phyloP scores from a whole-genome alignment of 225 moss, liverwort and hornwort species.

The Neckera pumila region DNA sequence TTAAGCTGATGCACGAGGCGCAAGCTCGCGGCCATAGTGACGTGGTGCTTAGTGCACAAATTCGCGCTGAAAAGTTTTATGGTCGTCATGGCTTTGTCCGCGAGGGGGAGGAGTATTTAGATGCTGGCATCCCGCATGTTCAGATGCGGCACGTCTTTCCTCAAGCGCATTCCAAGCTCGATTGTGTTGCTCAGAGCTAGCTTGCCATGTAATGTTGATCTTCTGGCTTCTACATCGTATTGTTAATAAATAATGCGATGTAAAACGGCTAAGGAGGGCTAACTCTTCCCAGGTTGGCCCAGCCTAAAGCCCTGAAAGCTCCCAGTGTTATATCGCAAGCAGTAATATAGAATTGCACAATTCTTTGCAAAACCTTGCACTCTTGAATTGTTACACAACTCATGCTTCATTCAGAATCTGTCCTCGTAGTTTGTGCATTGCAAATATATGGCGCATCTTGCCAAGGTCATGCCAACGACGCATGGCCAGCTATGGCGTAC shows the following conservation, averaged over 20 bases:
- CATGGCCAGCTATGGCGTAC: not conserved
- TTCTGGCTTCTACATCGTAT: not conserved
- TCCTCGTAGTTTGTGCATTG: not conserved
- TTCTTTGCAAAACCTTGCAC: not conserved
- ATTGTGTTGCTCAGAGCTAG: not conserved
- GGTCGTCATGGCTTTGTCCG: conserved; percentile 24
- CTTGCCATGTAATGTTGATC: not conserved
- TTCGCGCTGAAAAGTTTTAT: conserved; percentile 32
- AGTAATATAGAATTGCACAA: not conserved
- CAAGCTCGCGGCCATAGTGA: conserved; percentile 12
- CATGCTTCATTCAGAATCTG: not conserved
- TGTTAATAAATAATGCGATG: too few species aligned
- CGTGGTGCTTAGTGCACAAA: conserved; percentile 22
- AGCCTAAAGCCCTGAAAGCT: too few species aligned
- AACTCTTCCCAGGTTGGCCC: too few species aligned
- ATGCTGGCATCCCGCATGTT: conserved; percentile 29
- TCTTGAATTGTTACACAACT: not conserved
- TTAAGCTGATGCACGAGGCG: conserved; percentile 18
- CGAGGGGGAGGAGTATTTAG: conserved; percentile 28
- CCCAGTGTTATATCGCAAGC: not conserved
- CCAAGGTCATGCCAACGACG: not conserved
- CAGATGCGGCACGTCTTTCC: conserved; percentile 26
- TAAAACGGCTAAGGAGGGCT: too few species aligned
- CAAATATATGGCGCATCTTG: not conserved
- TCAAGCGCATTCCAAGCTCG: not conserved